phyloP scores from a whole-genome alignment of 306 rosid genomes.

The Nissolia schottii region DNA sequence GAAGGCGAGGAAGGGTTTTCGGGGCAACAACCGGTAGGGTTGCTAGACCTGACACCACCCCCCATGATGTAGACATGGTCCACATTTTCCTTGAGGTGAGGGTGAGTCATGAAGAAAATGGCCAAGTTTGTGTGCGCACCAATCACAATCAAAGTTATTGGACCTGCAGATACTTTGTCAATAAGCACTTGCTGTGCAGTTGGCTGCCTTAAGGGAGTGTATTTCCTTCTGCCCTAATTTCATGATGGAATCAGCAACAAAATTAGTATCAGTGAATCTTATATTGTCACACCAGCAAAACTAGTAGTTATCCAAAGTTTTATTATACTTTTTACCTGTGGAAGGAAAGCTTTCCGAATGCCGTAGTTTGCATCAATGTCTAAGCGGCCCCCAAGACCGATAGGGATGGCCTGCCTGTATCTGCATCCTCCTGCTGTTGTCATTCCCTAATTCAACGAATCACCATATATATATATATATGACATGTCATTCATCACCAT shows the following conservation, averaged over 20 bases:
- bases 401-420: conserved; percentile 82
- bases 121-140: conserved; percentile 86
- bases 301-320: no score
- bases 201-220: conserved; percentile 62
- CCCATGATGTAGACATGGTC: conserved; percentile 87
- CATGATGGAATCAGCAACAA: conserved; percentile 28
- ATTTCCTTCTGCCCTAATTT: conserved; percentile 75
- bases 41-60: conserved; percentile 71
- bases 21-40: conserved; percentile 80
- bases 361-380: conserved; percentile 73
- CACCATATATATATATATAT: not conserved
- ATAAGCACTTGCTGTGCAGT: conserved; percentile 83
- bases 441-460: conserved; percentile 53
- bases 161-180: conserved; percentile 78
- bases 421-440: conserved; percentile 79
- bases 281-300: no score
- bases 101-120: conserved; percentile 72
- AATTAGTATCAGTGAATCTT: conserved; percentile 9
- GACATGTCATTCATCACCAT: not conserved
- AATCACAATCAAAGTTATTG: conserved; percentile 53
- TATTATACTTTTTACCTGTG: conserved; percentile 56
- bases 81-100: conserved; percentile 69
- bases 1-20: conserved; percentile 39
- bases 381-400: conserved; percentile 63
- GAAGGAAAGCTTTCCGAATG: conserved; percentile 81